Percentiles rank a stretch among this genome's conserved stretches.
phyloP scores from a whole-genome alignment of 495 filamentous ascomycete species.

The Penicillium roqueforti region DNA sequence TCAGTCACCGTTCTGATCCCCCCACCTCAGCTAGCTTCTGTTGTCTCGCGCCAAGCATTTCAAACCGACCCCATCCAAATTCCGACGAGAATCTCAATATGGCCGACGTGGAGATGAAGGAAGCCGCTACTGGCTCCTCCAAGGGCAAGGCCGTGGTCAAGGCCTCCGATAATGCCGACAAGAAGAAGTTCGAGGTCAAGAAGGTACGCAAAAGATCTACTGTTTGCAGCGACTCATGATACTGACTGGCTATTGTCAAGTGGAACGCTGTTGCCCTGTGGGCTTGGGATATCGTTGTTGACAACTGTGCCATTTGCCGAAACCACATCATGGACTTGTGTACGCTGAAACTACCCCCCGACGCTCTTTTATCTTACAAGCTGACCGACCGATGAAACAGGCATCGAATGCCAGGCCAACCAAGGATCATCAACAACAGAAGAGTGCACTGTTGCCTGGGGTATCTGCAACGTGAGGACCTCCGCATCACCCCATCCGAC shows the following conservation, averaged over 20 bases:
- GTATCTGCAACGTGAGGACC: slow-evolving; percentile 88
- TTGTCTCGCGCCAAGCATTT: slow-evolving; percentile 1
- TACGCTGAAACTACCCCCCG: slow-evolving; percentile 33
- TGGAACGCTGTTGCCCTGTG: slow-evolving; percentile 99
- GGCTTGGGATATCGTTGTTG: slow-evolving; percentile 99
- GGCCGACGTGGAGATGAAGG: slow-evolving; percentile 97
- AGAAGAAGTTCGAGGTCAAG: slow-evolving; percentile 97
- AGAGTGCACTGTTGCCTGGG: slow-evolving; percentile 98
- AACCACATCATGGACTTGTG: slow-evolving; percentile 99
- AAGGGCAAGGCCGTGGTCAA: slow-evolving; percentile 62
- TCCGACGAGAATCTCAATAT: slow-evolving; percentile 45
- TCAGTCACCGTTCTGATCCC: slow-evolving; percentile 6
- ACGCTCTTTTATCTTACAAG: neutral
- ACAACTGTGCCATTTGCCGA: slow-evolving; percentile 98
- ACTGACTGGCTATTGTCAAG: slow-evolving; percentile 39
- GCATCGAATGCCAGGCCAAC: slow-evolving; percentile 99
- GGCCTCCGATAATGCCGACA: slow-evolving; percentile 56
- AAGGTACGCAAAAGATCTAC: slow-evolving; percentile 57
- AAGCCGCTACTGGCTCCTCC: slow-evolving; percentile 56
- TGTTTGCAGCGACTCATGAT: neutral
- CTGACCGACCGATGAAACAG: slow-evolving; percentile 36
- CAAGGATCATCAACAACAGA: slow-evolving; percentile 96
- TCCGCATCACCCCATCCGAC: slow-evolving; percentile 5
- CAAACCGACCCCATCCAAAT: neutral
- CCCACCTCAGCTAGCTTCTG: slow-evolving; percentile 6